phyloP scores from a whole-genome alignment of 306 rosid genomes.

The Ormosia emarginata region DNA sequence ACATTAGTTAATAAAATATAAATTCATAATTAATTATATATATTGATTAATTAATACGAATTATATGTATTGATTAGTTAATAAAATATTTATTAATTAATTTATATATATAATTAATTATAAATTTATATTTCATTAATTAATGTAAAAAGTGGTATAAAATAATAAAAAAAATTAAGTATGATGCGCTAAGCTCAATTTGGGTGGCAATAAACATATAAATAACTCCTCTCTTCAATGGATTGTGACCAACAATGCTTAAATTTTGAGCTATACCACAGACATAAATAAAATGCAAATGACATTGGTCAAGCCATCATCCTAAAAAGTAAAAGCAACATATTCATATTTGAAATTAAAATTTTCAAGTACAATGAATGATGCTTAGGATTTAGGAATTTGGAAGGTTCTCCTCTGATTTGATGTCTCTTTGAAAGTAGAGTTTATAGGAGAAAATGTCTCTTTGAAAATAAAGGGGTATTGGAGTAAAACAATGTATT shows the following conservation, averaged over 20 bases:
- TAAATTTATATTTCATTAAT: too few relatives aligned
- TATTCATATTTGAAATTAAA: not conserved
- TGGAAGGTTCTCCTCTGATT: conserved; percentile 4
- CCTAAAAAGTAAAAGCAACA: conserved; percentile 11
- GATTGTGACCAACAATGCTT: conserved; percentile 14
- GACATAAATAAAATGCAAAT: not conserved
- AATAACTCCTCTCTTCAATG: conserved; percentile 15
- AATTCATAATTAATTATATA: too few relatives aligned
- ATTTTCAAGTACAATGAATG: not conserved
- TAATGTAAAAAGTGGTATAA: too few relatives aligned
- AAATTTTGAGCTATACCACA: conserved; percentile 16
- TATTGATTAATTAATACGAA: too few relatives aligned
- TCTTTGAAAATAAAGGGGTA: too few relatives aligned
- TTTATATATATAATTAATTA: too few relatives aligned
- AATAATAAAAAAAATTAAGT: too few relatives aligned
- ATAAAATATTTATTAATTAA: too few relatives aligned
- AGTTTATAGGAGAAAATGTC: not conserved
- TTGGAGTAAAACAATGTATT: too few relatives aligned
- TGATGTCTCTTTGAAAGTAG: conserved; percentile 15
- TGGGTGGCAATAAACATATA: conserved; percentile 21
- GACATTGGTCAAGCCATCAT: conserved; percentile 7
- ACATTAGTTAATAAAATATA: too few relatives aligned
- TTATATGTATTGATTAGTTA: too few relatives aligned
- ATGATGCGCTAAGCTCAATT: not conserved
- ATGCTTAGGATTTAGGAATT: not conserved